Evolutionary conservation across 1,284 basidiomycete species (phyloP).

Genomic region (Austroboletus niveus): DNA sequence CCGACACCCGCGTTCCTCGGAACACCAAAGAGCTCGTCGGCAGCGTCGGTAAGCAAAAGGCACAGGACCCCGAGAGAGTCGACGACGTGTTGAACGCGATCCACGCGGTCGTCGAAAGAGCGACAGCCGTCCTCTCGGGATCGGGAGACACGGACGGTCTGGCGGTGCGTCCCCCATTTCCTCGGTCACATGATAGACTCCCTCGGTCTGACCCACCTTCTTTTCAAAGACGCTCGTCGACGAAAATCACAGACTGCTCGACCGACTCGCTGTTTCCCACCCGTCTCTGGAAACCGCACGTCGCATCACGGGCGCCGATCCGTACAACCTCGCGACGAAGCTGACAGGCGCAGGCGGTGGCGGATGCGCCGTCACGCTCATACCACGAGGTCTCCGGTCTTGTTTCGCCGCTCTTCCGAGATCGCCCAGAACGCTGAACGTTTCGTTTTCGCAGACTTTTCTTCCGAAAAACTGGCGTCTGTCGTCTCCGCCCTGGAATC

Average conservation of each 20-base stretch:
- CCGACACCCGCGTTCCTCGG: conserved; percentile 89
- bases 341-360: conserved; percentile 99
- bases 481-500: conserved; percentile 57
- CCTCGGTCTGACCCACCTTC: background rate
- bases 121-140: conserved; percentile 71
- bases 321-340: conserved; percentile 87
- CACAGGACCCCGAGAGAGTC: conserved; percentile 77
- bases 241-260: conserved; percentile 88
- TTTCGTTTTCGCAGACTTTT: conserved; percentile 46
- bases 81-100: conserved; percentile 74
- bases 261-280: conserved; percentile 92
- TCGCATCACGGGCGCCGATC: conserved; percentile 58
- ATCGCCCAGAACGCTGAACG: no score
- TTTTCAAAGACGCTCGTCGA: conserved; percentile 68
- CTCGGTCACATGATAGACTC: no score
- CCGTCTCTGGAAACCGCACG: conserved; percentile 84
- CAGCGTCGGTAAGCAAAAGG: conserved; percentile 76
- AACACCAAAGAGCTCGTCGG: conserved; percentile 96
- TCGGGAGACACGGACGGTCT: conserved; percentile 11
- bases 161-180: conserved; percentile 46
- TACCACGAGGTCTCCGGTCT: conserved; percentile 72
- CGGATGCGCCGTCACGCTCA: conserved; percentile 93
- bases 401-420: background rate
- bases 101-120: conserved; percentile 81
- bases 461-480: conserved; percentile 51